phyloP scores from a whole-genome alignment of 2,329 filamentous ascomycete genomes.

The Paecilomyces formosus region DNA sequence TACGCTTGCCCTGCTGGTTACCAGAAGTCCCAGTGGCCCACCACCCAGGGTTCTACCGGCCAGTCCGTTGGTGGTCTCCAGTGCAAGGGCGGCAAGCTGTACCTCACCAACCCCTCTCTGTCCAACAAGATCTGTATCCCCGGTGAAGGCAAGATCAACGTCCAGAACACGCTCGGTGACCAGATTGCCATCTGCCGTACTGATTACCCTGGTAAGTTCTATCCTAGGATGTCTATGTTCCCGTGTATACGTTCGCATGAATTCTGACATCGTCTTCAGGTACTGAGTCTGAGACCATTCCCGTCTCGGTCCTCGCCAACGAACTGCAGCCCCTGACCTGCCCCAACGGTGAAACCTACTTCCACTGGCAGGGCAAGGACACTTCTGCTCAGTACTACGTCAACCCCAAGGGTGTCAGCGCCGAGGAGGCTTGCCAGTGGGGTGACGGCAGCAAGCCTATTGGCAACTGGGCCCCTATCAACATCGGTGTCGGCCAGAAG shows the following conservation, averaged over 20 bases:
- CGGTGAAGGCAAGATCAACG: constrained; percentile 62
- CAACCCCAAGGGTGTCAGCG: constrained; percentile 67
- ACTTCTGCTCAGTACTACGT: constrained; percentile 97
- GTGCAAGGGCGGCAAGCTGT: constrained; percentile 66
- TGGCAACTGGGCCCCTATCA: constrained; percentile 83
- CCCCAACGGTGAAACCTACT: constrained; percentile 65
- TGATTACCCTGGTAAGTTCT: constrained; percentile 71
- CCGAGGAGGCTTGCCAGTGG: constrained; percentile 72
- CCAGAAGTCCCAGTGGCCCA: constrained; percentile 86
- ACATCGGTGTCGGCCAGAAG: constrained; percentile 72
- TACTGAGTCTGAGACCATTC: constrained; percentile 79
- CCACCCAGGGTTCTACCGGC: constrained; percentile 65
- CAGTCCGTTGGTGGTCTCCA: constrained; percentile 84
- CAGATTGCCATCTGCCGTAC: constrained; percentile 80
- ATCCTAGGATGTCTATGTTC: neutral
- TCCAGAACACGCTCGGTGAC: constrained; percentile 65
- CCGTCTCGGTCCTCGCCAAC: constrained; percentile 56
- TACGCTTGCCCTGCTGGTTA: constrained; percentile 90
- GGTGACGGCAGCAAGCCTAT: constrained; percentile 48
- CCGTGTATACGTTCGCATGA: neutral
- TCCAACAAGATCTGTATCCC: constrained; percentile 65
- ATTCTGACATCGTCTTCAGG: constrained; percentile 24
- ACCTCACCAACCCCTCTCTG: constrained; percentile 62
- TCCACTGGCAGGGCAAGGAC: constrained; percentile 62
- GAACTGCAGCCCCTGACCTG: constrained; percentile 59